Percentiles rank a stretch among this genome's conserved stretches.
These are phyloP conservation scores for Solanum clarkiae DNA, from an alignment of 257 asterid genomes.

Conservation along the genomic window DNA sequence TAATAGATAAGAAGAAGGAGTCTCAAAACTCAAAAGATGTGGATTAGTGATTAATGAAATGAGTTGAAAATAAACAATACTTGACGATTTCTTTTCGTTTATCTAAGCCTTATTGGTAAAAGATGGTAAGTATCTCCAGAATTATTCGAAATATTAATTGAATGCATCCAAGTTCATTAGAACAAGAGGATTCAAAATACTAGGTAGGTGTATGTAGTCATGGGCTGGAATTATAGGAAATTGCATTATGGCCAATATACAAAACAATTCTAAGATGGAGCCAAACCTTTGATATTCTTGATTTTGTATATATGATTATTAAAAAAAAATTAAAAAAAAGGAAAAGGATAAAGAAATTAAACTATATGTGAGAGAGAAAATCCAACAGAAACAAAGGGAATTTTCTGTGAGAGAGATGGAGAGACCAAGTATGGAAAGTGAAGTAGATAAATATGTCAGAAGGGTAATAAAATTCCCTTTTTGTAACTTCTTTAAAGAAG, in stretches of 20 bases:
- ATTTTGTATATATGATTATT: not conserved
- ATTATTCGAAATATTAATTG: no score
- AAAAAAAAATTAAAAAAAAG: not conserved
- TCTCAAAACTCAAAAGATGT: not conserved
- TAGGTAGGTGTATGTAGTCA: not conserved
- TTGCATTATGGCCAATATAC: not conserved
- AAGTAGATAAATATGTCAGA: slow-evolving; percentile 21
- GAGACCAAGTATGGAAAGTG: slow-evolving; percentile 3
- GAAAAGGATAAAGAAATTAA: not conserved
- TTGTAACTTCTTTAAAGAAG: slow-evolving; percentile 15
- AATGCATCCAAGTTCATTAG: no score
- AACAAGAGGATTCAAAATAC: not conserved
- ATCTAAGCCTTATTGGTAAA: no score
- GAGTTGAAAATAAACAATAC: not conserved
- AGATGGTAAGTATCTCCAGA: no score
- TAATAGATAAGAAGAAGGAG: not conserved
- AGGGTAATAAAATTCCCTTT: slow-evolving; percentile 9
- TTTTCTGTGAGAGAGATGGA: not conserved
- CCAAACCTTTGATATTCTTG: not conserved
- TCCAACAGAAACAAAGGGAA: slow-evolving; percentile 13
- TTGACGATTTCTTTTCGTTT: no score
- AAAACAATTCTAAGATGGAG: not conserved
- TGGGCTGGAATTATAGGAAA: not conserved
- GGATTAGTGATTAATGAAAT: not conserved
- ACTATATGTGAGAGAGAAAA: not conserved